Evolutionary conservation across 768 basidiomycete species (phyloP).

Genomic region (Lentinula edodes): DNA sequence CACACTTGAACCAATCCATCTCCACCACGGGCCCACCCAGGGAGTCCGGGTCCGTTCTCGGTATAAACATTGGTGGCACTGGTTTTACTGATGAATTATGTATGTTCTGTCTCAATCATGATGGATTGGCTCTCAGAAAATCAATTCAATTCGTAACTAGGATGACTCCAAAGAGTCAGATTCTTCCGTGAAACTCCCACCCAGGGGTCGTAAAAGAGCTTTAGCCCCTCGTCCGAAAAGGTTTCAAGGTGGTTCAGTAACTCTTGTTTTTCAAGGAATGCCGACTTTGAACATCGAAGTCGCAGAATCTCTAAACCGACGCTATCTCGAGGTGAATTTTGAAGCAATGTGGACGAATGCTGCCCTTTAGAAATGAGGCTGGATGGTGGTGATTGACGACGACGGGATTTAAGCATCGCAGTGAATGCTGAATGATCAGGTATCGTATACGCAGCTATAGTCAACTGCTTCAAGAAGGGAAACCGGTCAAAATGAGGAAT

Average conservation of each 20-base stretch:
- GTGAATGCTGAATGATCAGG: not conserved
- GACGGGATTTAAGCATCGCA: not conserved
- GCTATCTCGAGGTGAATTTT: not conserved
- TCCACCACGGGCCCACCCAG: too few relatives aligned
- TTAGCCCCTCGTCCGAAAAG: not conserved
- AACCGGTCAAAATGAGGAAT: not conserved
- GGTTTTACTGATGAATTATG: too few relatives aligned
- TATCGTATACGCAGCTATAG: not conserved
- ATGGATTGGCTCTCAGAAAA: too few relatives aligned
- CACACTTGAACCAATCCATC: too few relatives aligned
- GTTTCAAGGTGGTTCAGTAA: not conserved
- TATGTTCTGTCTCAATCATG: too few relatives aligned
- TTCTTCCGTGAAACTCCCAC: not conserved
- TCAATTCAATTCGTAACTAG: not conserved
- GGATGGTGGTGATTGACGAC: not conserved
- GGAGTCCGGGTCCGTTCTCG: too few relatives aligned
- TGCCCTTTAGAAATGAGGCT: not conserved
- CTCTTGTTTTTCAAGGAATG: not conserved
- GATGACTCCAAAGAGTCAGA: not conserved
- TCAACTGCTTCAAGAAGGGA: not conserved
- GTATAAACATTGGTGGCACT: too few relatives aligned
- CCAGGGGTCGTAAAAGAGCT: not conserved
- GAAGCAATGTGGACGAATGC: not conserved
- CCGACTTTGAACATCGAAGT: not conserved
- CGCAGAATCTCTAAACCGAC: not conserved